A percentile compares a stretch with the other conserved stretches of the same genome.
These are phyloP conservation scores for Fusarium sp. DNA, from an alignment of 2,329 filamentous ascomycete species.

Conservation along the genomic window DNA sequence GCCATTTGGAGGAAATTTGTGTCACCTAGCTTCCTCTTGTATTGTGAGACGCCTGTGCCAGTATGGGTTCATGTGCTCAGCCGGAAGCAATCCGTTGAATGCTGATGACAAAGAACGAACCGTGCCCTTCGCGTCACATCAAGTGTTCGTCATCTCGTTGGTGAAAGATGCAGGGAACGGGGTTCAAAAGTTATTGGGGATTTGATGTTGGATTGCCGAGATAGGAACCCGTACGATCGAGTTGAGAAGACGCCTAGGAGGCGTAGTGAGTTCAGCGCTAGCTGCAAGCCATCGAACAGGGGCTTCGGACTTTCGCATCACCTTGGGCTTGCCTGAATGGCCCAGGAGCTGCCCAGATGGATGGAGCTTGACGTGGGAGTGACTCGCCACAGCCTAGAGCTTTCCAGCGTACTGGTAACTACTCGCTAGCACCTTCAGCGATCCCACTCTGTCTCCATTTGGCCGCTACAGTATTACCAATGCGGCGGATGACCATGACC, in stretches of 20 bases:
- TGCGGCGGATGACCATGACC: conserved; percentile 1
- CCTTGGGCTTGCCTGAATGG: conserved; percentile 12
- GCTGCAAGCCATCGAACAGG: conserved; percentile 22
- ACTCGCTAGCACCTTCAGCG: conserved; percentile 28
- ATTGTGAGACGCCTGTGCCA: background rate
- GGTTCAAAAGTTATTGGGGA: conserved; percentile 11
- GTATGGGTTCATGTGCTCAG: background rate
- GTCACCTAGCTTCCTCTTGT: background rate
- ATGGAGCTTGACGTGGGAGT: conserved; percentile 17
- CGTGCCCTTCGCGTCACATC: background rate
- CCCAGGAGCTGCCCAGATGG: conserved; percentile 15
- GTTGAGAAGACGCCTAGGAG: conserved; percentile 10
- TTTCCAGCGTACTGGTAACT: conserved; percentile 42
- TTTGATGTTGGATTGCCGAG: conserved; percentile 7
- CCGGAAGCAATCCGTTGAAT: background rate
- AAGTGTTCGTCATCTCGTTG: background rate
- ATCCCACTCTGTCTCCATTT: conserved; percentile 24
- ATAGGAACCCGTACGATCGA: conserved; percentile 3
- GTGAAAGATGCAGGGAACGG: conserved; percentile 13
- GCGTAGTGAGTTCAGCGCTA: conserved; percentile 25
- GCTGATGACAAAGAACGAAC: conserved; percentile 13
- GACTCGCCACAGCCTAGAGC: conserved; percentile 31
- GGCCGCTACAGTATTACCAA: conserved; percentile 25
- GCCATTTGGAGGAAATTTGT: background rate
- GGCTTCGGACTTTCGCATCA: conserved; percentile 24